Evolutionary conservation across 169 alveolate species (phyloP), one percentile per base, ranked within the genome.

Genomic region (Pseudocohnilembus persalinus): DNA sequence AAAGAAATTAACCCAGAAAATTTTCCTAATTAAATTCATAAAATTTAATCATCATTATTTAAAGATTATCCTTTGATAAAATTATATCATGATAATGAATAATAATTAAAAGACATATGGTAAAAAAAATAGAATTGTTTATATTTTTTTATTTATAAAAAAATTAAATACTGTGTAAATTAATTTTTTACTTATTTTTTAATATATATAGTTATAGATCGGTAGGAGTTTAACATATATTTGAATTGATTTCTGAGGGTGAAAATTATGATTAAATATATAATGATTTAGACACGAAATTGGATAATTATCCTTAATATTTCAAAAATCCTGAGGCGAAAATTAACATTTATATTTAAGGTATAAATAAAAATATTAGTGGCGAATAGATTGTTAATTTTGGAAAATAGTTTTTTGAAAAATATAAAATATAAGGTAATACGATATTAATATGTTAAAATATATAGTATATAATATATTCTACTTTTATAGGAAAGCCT

Each of bases 211-310:
- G 68, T 49, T 4, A 49, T 11, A 49, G 93, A 31, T 84, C 91
- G 65, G 76, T 87, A 11, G 73, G 83, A 74, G 74, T 86, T 30
- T 84, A 85, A 77, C 82, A 76, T 83, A 81, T 89, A n/a, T 82
- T 89, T 65, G 88, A 89, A 85, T 31, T 85, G 27, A 80, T 84
- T 77, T 86, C 88, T 28, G 89, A 89, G 79, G 93, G 90, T 24
- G 77, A 76, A 27, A 83, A 72, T n/a, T 78, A 85, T 24, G 93
- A 89, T 27, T 91, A 89, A 31, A 80, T 82, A 83, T 28, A 85
- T 64, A 29, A 68, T 28, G 77, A 83, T 82, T 76, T 86, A 68
- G 88, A 89, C 29, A 76, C 76, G 74, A 73, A 85, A 74, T 82
- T 68, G 78, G 65, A 85, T 6, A 82, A 85, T 72, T 64, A 82